A percentile compares a stretch with the other conserved stretches of the same genome.
Evolutionary conservation across 495 filamentous ascomycete genomes (phyloP).

Genomic region (Penicillium ochrochloron): DNA sequence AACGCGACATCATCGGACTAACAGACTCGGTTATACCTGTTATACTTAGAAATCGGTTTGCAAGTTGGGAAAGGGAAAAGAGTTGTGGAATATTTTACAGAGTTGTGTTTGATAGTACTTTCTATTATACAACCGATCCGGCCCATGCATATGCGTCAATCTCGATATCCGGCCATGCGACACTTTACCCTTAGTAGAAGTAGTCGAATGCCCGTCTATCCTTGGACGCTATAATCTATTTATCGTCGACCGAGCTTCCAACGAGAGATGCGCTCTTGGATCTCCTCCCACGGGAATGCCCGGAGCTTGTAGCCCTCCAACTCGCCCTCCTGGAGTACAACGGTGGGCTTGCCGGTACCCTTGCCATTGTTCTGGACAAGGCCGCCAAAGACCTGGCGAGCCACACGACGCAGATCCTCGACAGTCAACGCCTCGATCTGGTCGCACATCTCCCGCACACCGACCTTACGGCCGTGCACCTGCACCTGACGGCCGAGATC

Average conservation of each 20-base stretch:
- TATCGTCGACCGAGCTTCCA: conserved; percentile 82
- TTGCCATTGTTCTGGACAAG: conserved; percentile 72
- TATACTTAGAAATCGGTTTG: neutral
- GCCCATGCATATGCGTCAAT: conserved; percentile 16
- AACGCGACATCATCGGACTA: conserved; percentile 25
- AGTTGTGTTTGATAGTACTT: conserved; percentile 20
- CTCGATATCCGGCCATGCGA: conserved; percentile 8
- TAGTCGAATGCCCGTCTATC: neutral
- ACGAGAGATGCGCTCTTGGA: conserved; percentile 79
- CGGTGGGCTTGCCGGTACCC: conserved; percentile 90
- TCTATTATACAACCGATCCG: conserved; percentile 34
- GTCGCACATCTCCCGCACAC: conserved; percentile 89
- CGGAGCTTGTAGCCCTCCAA: conserved; percentile 49
- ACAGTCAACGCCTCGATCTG: conserved; percentile 84
- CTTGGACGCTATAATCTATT: conserved; percentile 17
- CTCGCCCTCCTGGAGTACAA: conserved; percentile 83
- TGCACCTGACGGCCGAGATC: conserved; percentile 96
- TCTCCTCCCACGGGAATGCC: conserved; percentile 79
- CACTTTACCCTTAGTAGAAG: conserved; percentile 12
- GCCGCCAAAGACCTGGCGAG: conserved; percentile 76
- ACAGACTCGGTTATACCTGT: neutral
- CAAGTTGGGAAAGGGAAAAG: neutral
- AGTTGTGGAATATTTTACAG: conserved; percentile 32
- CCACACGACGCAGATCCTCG: conserved; percentile 83
- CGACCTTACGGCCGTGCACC: conserved; percentile 88